Evolutionary conservation across 2,329 filamentous ascomycete genomes (phyloP), one percentile per base, ranked within the genome.

Genomic region (Cordyceps tenuipes): DNA sequence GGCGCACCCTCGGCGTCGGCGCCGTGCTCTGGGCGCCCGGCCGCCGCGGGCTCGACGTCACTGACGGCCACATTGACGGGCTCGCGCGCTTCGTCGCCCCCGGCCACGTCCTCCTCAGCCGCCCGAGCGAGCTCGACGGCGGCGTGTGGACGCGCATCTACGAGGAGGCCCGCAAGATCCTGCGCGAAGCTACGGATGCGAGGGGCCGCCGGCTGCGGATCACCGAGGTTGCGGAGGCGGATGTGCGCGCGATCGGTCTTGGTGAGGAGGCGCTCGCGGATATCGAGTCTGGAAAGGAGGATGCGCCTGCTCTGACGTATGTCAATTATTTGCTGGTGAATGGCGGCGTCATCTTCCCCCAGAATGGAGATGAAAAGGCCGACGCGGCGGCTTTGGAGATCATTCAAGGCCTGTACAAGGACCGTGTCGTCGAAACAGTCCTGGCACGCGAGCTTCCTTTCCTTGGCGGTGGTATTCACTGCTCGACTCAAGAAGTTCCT

Each of bases 11-110:
- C 0, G 69, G 69, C 3, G 61, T 67, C 12, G 29, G 57, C 2
- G 71, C 69, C 23, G 44, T 66, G 2, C 66, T 71, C 26, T 71
- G 69, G 69, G 61, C 71, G 2, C 62, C 66, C 1, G 68, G 69
- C 0, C 41, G 64, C 21, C 61, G 59, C 19, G 63, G 54, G 0
- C 48, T 64, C 9, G 69, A 70, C 34, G 50, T 64, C 1, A 70
- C 69, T 0, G 69, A 71, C 39, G 63, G 63, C 26, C 69, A 71
- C 29, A 64, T 71, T 13, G 68, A 71, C 44, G 69, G 67, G 5
- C 55, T 69, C 0, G 68, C 59, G 2, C 66, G 68, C 0, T 71
- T 71, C 49, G 61, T 64, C 15, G 49, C 63, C 0, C 65, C 66
- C 0, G 69, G 69, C 1, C 58, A 60, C 0, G 59, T 71, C 4